Base-by-base conservation (phyloP, 179 eudicot genomes). In the Gypsophila paniculata region DNA sequence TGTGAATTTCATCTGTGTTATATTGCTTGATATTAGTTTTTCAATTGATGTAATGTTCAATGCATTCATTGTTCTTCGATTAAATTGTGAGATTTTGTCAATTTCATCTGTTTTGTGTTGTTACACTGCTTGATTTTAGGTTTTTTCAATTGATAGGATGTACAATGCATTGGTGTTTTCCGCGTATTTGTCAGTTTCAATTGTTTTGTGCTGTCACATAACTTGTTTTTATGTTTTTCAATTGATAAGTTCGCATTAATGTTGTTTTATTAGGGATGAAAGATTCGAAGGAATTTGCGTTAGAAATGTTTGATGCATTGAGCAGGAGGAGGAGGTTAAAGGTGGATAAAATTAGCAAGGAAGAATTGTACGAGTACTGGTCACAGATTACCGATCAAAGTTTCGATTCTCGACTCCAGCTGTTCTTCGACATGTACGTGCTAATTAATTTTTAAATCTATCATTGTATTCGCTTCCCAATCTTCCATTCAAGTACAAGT, bases 401-500 rank as follows among this genome's bases (percentile, higher is more conserved):
- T 76, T 94, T 94, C 86, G 99, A 94, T 87, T 94, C 99, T 61
- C 85, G 99, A 17, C 94, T 94, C 9, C 94, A 91, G 84, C 88
- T 94, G 73, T 94, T 94, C 90, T 94, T 94, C 83, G 97, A 90
- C 86, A 91, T 94, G 99, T 94, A 87, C 46, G 92, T 59, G 38
- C 65, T 46, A 13, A 38, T 26, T 19, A 8, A 17, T 57, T 8
- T 8, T 57, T 1, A 17, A 19, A 6, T 53, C 58, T 1, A 53
- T 46, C 52, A 46, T 46, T 46, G 15, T 46, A 15, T 46, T 0
- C 9, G 52, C 15, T 46, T 46, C 52, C 34, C 5, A 42, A 2
- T 36, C 46, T 42, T 42, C 46, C 46, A 42, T 42, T 42, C 2
- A 42, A 42, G 46, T 42, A 42, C 11, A 8, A 42, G 46, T 42